Evolutionary conservation across 768 basidiomycete species (phyloP).

Genomic region (Lyophyllum decastes): DNA sequence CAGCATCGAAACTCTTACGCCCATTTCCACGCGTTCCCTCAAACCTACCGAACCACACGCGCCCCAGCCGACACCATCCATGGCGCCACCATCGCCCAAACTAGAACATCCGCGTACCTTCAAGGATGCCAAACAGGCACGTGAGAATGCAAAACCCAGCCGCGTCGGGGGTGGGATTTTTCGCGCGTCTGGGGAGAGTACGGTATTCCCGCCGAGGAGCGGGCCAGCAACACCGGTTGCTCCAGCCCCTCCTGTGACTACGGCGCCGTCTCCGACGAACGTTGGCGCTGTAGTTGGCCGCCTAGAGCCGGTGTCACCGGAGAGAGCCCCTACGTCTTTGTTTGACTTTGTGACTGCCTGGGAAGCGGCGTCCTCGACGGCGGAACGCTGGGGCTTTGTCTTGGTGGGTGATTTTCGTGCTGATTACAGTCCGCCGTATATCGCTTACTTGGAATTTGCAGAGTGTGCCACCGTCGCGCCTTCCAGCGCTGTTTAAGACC

Average conservation of each 20-base stretch:
- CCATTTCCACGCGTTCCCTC: slow-evolving; percentile 39
- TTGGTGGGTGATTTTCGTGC: slow-evolving; percentile 41
- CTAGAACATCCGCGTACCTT: slow-evolving; percentile 40
- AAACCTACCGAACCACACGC: slow-evolving; percentile 9
- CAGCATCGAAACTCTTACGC: slow-evolving; percentile 26
- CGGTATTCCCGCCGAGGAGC: slow-evolving; percentile 47
- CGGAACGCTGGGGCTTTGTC: slow-evolving; percentile 60
- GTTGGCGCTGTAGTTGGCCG: not conserved
- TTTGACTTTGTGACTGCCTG: slow-evolving; percentile 68
- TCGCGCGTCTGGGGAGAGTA: slow-evolving; percentile 60
- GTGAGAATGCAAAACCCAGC: slow-evolving; percentile 44
- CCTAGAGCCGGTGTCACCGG: not conserved
- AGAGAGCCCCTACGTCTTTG: slow-evolving; percentile 42
- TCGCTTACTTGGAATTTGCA: slow-evolving; percentile 23
- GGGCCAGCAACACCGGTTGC: not conserved
- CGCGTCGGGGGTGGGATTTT: slow-evolving; percentile 75
- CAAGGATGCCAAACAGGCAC: slow-evolving; percentile 57
- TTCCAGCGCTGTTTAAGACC: slow-evolving; percentile 67
- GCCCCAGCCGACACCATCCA: not conserved
- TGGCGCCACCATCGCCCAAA: slow-evolving; percentile 19
- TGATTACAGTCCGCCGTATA: not conserved
- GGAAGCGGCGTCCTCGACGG: slow-evolving; percentile 41
- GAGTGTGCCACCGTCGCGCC: slow-evolving; percentile 52
- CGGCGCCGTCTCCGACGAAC: not conserved
- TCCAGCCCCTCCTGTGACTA: not conserved